These are phyloP conservation scores for Populus ilicifolia DNA, from an alignment of 345 rosid genomes.

Conservation along the genomic window DNA sequence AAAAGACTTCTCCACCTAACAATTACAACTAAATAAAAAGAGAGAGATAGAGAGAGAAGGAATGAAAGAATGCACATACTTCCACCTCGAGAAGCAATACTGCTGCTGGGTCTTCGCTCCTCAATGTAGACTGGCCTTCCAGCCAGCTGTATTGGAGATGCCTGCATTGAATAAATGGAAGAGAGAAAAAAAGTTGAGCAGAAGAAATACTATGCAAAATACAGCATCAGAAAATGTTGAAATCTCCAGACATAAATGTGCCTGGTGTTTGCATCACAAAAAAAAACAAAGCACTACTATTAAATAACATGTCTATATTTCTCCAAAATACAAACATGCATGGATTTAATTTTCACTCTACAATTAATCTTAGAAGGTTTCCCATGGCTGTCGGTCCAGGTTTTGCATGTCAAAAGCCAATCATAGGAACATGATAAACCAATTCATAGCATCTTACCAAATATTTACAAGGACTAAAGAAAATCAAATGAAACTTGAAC, in stretches of 20 bases:
- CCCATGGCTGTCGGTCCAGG: not conserved
- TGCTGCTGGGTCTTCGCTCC: slow-evolving; percentile 88
- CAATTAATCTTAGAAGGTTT: not conserved
- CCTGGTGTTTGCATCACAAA: not conserved
- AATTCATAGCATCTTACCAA: not conserved
- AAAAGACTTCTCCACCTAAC: not conserved
- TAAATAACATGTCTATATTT: not conserved
- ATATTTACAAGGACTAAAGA: not conserved
- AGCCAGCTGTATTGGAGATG: slow-evolving; percentile 85
- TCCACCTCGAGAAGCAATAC: slow-evolving; percentile 73
- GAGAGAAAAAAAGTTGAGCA: not conserved
- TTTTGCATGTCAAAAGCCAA: not conserved
- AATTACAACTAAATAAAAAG: not conserved
- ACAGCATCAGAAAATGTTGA: not conserved
- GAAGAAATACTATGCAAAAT: not conserved
- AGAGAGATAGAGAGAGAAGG: no score
- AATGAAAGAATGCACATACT: slow-evolving; percentile 40
- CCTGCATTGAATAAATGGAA: slow-evolving; percentile 30
- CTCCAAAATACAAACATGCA: not conserved
- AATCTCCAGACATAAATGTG: not conserved
- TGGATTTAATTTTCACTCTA: not conserved
- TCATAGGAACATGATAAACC: not conserved
- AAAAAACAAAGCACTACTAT: not conserved
- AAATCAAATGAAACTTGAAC: not conserved
- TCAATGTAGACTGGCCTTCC: slow-evolving; percentile 88